phyloP scores from a whole-genome alignment of 2,329 filamentous ascomycete genomes.

The Colletotrichum euphorbiae region DNA sequence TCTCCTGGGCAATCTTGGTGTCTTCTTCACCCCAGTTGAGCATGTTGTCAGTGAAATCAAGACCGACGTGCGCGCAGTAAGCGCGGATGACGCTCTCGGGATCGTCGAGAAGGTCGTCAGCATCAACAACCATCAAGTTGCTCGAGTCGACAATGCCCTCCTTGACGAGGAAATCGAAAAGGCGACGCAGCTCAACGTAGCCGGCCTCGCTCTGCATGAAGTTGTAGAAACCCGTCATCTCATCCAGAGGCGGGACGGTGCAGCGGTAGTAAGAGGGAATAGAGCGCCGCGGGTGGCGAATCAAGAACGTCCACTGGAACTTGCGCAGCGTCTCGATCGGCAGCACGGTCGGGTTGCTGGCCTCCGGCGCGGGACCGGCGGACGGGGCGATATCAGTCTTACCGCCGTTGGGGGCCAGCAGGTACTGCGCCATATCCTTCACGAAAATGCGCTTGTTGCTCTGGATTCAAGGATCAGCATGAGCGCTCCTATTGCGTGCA shows the following conservation, averaged over 20 bases:
- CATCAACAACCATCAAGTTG: slow-evolving; percentile 88
- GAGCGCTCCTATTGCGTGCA: not conserved
- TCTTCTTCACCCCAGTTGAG: slow-evolving; percentile 84
- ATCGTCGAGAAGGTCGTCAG: slow-evolving; percentile 91
- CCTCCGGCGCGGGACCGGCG: slow-evolving; percentile 74
- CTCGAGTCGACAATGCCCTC: slow-evolving; percentile 77
- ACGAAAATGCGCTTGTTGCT: slow-evolving; percentile 89
- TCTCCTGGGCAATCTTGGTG: slow-evolving; percentile 76
- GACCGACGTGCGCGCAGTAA: slow-evolving; percentile 84
- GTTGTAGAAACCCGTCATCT: slow-evolving; percentile 84
- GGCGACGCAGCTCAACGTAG: slow-evolving; percentile 85
- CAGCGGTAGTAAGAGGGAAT: slow-evolving; percentile 96
- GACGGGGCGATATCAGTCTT: slow-evolving; percentile 81
- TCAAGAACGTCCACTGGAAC: slow-evolving; percentile 96
- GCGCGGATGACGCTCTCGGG: slow-evolving; percentile 79
- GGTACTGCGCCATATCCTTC: slow-evolving; percentile 97
- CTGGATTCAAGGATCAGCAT: slow-evolving; percentile 54
- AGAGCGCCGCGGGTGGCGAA: slow-evolving; percentile 91
- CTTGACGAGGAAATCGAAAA: slow-evolving; percentile 86
- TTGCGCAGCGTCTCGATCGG: slow-evolving; percentile 78
- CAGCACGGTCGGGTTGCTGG: slow-evolving; percentile 85
- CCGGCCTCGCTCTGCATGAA: slow-evolving; percentile 92
- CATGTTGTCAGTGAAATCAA: slow-evolving; percentile 83
- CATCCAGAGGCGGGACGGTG: slow-evolving; percentile 86
- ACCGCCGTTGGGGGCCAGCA: slow-evolving; percentile 79